Conservation (phyloP, 148 eudicot genomes). For the Spergularia marina region DNA sequence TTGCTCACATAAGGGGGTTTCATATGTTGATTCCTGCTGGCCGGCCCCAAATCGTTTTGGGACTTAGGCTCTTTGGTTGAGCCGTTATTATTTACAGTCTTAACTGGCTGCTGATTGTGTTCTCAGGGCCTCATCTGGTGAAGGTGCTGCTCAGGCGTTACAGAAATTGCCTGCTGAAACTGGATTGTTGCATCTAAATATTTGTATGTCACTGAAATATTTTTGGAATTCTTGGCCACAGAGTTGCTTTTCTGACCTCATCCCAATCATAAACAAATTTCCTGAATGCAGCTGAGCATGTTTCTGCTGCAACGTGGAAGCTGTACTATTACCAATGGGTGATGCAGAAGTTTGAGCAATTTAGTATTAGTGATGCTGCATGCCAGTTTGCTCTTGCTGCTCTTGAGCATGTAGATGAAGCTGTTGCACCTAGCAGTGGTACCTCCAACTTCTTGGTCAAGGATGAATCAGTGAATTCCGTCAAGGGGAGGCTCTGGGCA, state of each 20-base stretch:
- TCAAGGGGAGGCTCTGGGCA: slow-evolving; percentile 96
- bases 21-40: too few species aligned
- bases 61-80: not conserved
- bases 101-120: slow-evolving; percentile 14
- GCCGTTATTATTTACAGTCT: not conserved
- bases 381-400: slow-evolving; percentile 96
- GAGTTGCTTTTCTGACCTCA: not conserved
- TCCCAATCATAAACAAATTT: slow-evolving; percentile 14
- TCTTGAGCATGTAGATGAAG: slow-evolving; percentile 95
- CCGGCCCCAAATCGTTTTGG: too few species aligned
- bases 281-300: slow-evolving; percentile 43
- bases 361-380: slow-evolving; percentile 76
- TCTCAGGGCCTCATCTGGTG: slow-evolving; percentile 76
- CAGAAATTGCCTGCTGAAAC: slow-evolving; percentile 62
- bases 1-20: not conserved
- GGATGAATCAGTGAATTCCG: slow-evolving; percentile 55
- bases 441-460: slow-evolving; percentile 24
- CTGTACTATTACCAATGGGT: slow-evolving; percentile 93
- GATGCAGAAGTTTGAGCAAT: slow-evolving; percentile 96
- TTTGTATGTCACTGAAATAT: slow-evolving; percentile 37
- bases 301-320: slow-evolving; percentile 74
- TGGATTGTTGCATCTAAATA: slow-evolving; percentile 59
- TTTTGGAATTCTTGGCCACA: not conserved
- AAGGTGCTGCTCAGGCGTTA: slow-evolving; percentile 68
- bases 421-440: slow-evolving; percentile 39